Base-by-base conservation (phyloP, 1,284 basidiomycete genomes). In the Crucibulum parvulum region DNA sequence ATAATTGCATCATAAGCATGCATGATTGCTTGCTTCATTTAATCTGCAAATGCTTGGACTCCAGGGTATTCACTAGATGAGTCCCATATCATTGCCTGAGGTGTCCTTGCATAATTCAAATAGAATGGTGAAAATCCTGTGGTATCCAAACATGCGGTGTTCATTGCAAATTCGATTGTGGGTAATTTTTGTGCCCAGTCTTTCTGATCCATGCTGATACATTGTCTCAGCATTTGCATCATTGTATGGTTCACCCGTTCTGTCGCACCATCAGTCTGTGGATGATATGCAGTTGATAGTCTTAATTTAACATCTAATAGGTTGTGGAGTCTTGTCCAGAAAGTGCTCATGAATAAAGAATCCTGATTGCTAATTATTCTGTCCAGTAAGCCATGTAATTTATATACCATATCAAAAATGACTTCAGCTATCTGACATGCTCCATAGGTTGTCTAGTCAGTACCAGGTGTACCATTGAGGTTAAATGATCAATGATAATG, bases 1-100 rank as follows among this genome's bases (percentile, higher is more conserved):
- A 78, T 56, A 9, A 79, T 73, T 15, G 70, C 67, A 54, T 79
- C 73, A 56, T 78, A 76, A 1, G 77, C 75, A 1, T 55, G 37
- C 68, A 75, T 69, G 0, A 78, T 53, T 1, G 72, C 68, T 1
- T 63, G 55, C 37, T 71, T 72, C 41, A 75, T 56, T 18, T 58
- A 39, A 7, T 65, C 36, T 2, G 72, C 72, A 58, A 75, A 76
- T 0, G 50, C 59, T 7, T 62, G 37, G 7, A 75, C 71, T 3
- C 72, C 75, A 1, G 69, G 71, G 53, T 70, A 76, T 48, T 70
- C 65, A 4, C 46, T 55, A 2, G 58, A 31, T 31, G 24, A 31
- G 24, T 31, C 24, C 24, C 24, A 31, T 31, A 31, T 31, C 24
- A 31, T 31, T 31, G 62, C 59, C 8, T 70, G 37, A 0, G 73